Evolutionary conservation across 2,329 filamentous ascomycete species (phyloP).

Genomic region (Penicillium digitatum): DNA sequence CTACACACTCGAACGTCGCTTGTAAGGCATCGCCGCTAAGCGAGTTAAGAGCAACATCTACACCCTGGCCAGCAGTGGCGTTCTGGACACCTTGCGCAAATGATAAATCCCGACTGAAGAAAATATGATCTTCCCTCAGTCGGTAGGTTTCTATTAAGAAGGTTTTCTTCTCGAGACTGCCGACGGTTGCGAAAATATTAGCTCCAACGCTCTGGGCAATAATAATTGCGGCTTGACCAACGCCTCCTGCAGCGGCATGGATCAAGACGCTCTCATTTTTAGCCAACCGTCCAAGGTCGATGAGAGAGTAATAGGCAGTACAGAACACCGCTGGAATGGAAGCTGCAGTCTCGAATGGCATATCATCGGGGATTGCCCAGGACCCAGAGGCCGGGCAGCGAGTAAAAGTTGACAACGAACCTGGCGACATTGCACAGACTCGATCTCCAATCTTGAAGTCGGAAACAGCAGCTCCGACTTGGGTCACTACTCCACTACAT

Average conservation of each 20-base stretch:
- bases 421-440: constrained; percentile 40
- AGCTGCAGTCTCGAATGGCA: constrained; percentile 28
- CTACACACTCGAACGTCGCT: constrained; percentile 28
- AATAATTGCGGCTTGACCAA: constrained; percentile 27
- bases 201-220: constrained; percentile 22
- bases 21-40: constrained; percentile 28
- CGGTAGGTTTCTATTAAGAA: constrained; percentile 20
- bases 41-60: constrained; percentile 31
- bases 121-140: constrained; percentile 15
- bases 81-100: constrained; percentile 25
- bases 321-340: constrained; percentile 27
- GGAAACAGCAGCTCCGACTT: constrained; percentile 26
- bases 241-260: constrained; percentile 26
- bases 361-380: constrained; percentile 31
- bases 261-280: constrained; percentile 23
- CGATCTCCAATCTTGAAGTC: constrained; percentile 38
- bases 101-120: constrained; percentile 21
- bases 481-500: constrained; percentile 33
- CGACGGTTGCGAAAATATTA: constrained; percentile 25
- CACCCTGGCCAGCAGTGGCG: constrained; percentile 25
- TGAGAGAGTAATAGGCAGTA: constrained; percentile 27
- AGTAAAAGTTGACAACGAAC: constrained; percentile 28
- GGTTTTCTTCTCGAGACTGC: constrained; percentile 20
- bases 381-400: constrained; percentile 30
- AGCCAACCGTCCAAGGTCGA: constrained; percentile 24